Percentiles rank a stretch among this genome's conserved stretches.
Evolutionary conservation across 352 stramenopile genomes (phyloP).

Genomic region (Phytophthora agathidicida): DNA sequence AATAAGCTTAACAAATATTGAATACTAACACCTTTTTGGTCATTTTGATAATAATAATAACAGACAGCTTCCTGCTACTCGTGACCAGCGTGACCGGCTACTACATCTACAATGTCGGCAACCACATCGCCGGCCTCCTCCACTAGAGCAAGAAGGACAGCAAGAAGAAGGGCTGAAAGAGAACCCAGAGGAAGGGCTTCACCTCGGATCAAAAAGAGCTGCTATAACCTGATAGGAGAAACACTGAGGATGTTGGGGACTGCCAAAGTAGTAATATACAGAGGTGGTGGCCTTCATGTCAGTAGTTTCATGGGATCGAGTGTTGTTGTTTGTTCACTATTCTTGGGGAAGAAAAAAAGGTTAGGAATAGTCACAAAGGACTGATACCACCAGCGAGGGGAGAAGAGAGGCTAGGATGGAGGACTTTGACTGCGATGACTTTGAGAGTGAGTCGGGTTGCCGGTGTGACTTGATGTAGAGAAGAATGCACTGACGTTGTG

Average conservation of each 20-base stretch:
- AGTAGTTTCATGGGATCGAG: constrained; percentile 8
- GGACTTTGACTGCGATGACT: constrained; percentile 76
- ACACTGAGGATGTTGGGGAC: no score
- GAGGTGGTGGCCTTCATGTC: no score
- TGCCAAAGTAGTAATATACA: no score
- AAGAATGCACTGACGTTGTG: not conserved
- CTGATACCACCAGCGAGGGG: no score
- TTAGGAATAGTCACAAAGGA: no score
- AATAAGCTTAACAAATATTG: no score
- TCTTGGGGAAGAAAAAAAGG: not conserved
- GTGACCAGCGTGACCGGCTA: constrained; percentile 76
- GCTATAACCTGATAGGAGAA: not conserved
- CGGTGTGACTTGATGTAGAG: not conserved
- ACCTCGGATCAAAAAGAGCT: not conserved
- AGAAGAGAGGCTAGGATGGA: constrained; percentile 22
- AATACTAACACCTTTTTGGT: no score
- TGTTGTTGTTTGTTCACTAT: constrained; percentile 5
- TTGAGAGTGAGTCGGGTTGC: constrained; percentile 58
- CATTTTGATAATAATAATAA: not conserved
- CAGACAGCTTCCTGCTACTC: constrained; percentile 77
- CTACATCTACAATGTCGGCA: constrained; percentile 76
- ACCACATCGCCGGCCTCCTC: constrained; percentile 53
- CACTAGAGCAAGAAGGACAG: constrained; percentile 25
- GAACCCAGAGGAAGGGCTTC: not conserved
- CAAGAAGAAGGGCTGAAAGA: constrained; percentile 27